These are phyloP conservation scores for Lachancea fermentati DNA, from an alignment of 805 yeast genomes.

Conservation along the genomic window DNA sequence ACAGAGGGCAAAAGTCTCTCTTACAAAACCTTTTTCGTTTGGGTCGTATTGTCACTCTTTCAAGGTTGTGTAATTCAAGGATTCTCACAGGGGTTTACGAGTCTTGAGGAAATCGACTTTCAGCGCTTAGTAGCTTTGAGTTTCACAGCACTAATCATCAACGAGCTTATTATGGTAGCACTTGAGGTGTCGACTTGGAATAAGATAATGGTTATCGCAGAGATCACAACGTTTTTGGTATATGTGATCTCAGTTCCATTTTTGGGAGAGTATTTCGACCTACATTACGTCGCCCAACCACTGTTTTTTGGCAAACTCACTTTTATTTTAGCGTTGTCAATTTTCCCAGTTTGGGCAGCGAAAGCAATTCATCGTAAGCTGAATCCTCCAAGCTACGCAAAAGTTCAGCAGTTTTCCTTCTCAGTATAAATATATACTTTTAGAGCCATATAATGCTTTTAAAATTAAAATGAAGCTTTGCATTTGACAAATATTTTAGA, in stretches of 20 bases:
- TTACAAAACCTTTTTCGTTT: slow-evolving; percentile 79
- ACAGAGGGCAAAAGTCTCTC: slow-evolving; percentile 84
- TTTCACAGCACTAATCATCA: slow-evolving; percentile 71
- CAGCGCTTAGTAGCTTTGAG: slow-evolving; percentile 78
- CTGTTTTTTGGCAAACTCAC: slow-evolving; percentile 64
- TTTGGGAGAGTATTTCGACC: slow-evolving; percentile 78
- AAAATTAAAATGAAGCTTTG: not conserved
- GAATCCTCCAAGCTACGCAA: slow-evolving; percentile 94
- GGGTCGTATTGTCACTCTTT: slow-evolving; percentile 85
- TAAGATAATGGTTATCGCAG: slow-evolving; percentile 64
- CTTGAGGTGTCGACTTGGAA: slow-evolving; percentile 92
- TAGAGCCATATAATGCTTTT: no score
- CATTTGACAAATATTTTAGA: not conserved
- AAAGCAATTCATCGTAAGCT: slow-evolving; percentile 68
- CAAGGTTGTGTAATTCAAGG: slow-evolving; percentile 88
- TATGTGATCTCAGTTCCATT: slow-evolving; percentile 79
- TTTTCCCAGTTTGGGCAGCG: slow-evolving; percentile 86
- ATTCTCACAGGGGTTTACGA: slow-evolving; percentile 69
- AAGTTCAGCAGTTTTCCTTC: slow-evolving; percentile 65
- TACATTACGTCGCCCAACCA: slow-evolving; percentile 52
- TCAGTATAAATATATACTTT: slow-evolving; percentile 32
- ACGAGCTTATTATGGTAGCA: slow-evolving; percentile 91
- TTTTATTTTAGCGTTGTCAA: slow-evolving; percentile 59
- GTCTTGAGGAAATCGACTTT: slow-evolving; percentile 51
- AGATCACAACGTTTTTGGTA: slow-evolving; percentile 59